phyloP scores from a whole-genome alignment of 345 rosid genomes.

The Populus ilicifolia region DNA sequence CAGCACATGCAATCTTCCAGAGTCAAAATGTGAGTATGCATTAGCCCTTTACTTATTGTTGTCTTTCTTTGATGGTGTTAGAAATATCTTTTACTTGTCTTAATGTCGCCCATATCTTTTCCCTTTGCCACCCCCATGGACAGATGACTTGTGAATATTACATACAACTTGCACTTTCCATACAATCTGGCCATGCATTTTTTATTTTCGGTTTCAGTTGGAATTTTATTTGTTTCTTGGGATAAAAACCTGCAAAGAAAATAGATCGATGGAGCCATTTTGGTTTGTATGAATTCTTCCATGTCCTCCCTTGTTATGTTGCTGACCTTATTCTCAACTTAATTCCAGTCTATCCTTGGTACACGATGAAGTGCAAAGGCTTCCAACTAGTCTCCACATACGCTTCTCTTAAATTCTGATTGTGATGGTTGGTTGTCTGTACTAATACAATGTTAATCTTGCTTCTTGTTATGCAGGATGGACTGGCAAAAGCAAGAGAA shows the following conservation, averaged over 20 bases:
- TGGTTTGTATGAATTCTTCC: background rate
- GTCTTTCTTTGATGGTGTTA: background rate
- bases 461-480: slow-evolving; percentile 55
- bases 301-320: background rate
- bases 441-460: slow-evolving; percentile 6
- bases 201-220: background rate
- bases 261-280: background rate
- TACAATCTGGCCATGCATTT: background rate
- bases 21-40: slow-evolving; percentile 61
- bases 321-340: background rate
- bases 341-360: background rate
- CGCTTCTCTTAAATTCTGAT: background rate
- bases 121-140: background rate
- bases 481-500: slow-evolving; percentile 61
- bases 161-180: background rate
- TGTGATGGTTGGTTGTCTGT: background rate
- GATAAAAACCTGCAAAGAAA: background rate
- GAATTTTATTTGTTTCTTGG: background rate
- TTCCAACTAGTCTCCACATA: background rate
- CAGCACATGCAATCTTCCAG: slow-evolving; percentile 78
- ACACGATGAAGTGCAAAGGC: background rate
- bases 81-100: background rate
- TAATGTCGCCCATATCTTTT: background rate
- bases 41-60: background rate
- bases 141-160: background rate